Percentiles rank a stretch among this genome's conserved stretches.
phyloP scores from a whole-genome alignment of 768 basidiomycete genomes.

The Russula ochroleuca region DNA sequence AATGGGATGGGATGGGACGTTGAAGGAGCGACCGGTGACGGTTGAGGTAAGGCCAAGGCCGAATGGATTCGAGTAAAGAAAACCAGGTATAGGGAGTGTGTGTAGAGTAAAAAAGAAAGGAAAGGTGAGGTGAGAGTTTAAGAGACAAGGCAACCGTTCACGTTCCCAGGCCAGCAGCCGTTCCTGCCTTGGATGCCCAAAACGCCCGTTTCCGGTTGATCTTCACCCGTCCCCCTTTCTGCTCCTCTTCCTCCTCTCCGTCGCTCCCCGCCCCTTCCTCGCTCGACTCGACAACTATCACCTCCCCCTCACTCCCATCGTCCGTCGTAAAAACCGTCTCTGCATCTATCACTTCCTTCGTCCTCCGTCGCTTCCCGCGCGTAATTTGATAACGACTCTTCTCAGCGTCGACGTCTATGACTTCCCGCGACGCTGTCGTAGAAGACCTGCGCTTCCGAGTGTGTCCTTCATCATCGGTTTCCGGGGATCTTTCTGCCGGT shows the following conservation, averaged over 20 bases:
- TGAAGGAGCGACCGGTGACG: constrained; percentile 24
- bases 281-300: background rate
- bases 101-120: constrained; percentile 12
- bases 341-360: constrained; percentile 37
- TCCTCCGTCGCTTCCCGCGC: constrained; percentile 45
- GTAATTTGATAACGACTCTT: constrained; percentile 44
- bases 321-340: constrained; percentile 49
- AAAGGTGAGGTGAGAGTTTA: constrained; percentile 12
- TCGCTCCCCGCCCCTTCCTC: constrained; percentile 21
- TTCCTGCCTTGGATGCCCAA: constrained; percentile 52
- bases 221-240: constrained; percentile 31
- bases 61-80: constrained; percentile 6
- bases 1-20: background rate
- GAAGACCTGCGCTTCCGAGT: constrained; percentile 12
- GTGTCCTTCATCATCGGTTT: constrained; percentile 30
- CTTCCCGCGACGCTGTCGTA: constrained; percentile 7
- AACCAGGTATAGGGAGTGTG: constrained; percentile 12
- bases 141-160: background rate
- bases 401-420: constrained; percentile 34
- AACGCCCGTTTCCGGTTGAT: constrained; percentile 45
- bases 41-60: background rate
- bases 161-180: background rate
- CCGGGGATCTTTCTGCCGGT: constrained; percentile 37
- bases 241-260: constrained; percentile 1
- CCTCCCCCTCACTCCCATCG: constrained; percentile 39